Evolutionary conservation across 225 moss, liverwort and hornwort genomes (phyloP).

Genomic region (Anthoceros angustus): DNA sequence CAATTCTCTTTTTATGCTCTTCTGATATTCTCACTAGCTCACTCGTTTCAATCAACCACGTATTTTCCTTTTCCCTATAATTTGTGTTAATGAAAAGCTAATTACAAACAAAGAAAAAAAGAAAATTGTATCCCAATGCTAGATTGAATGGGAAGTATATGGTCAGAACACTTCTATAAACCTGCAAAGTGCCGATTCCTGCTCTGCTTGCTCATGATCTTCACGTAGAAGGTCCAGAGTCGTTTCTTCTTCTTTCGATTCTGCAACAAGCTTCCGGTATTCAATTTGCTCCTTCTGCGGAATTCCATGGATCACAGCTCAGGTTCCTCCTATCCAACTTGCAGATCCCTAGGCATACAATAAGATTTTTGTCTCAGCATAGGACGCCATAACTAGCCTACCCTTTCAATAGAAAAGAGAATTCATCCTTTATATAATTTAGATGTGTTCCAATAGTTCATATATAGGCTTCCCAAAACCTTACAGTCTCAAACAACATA

Average conservation of each 20-base stretch:
- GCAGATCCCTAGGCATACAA: neutral
- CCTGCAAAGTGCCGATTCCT: conserved; percentile 40
- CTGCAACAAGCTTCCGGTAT: conserved; percentile 34
- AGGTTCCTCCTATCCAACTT: conserved; percentile 6
- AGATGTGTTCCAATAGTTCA: too few relatives aligned
- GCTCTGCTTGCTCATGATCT: conserved; percentile 63
- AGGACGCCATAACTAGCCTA: neutral
- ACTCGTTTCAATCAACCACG: conserved; percentile 31
- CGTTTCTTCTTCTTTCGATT: conserved; percentile 34
- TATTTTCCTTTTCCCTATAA: conserved; percentile 55
- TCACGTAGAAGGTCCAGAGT: conserved; percentile 45
- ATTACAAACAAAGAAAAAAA: neutral
- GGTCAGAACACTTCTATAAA: too few relatives aligned
- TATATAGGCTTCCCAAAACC: neutral
- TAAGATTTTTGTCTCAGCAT: neutral
- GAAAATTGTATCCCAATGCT: neutral
- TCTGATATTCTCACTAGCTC: conserved; percentile 44
- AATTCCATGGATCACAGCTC: neutral
- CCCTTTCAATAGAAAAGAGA: neutral
- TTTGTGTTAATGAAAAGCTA: neutral
- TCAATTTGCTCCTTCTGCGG: conserved; percentile 38
- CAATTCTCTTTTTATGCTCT: conserved; percentile 48
- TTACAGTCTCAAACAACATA: neutral
- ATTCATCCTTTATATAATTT: neutral
- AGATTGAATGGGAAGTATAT: neutral